Evolutionary conservation across 2,329 filamentous ascomycete genomes (phyloP).

Genomic region (Colletotrichum chrysophilum): DNA sequence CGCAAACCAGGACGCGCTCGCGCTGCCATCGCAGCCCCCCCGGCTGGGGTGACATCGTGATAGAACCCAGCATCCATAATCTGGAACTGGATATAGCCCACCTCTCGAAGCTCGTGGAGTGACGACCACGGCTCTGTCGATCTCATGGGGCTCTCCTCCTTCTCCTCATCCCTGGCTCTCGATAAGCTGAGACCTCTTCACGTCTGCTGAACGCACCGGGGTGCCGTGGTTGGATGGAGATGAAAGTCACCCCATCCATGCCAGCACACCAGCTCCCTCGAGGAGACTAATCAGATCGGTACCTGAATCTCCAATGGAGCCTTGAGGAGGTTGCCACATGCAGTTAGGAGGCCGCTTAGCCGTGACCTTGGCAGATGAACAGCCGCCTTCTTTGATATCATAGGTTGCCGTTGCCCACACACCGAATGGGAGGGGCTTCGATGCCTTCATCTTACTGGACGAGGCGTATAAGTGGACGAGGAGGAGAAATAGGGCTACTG

Average conservation of each 20-base stretch:
- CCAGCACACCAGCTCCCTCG: background rate
- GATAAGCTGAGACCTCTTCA: background rate
- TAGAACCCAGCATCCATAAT: background rate
- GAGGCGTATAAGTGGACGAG: background rate
- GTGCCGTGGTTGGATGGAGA: background rate
- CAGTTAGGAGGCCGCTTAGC: conserved; percentile 1
- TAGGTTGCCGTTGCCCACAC: background rate
- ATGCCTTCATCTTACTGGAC: background rate
- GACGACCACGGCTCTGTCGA: conserved; percentile 10
- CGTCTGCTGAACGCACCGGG: background rate
- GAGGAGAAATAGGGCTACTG: background rate
- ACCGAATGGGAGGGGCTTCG: background rate
- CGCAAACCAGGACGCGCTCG: background rate
- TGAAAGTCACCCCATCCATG: background rate
- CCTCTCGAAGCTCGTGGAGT: background rate
- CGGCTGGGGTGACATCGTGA: conserved; percentile 13
- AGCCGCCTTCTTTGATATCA: background rate
- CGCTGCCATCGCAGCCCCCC: background rate
- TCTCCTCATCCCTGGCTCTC: background rate
- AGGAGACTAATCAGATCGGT: conserved; percentile 6
- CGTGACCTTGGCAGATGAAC: background rate
- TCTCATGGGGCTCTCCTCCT: background rate
- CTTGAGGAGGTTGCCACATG: background rate
- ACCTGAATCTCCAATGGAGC: conserved; percentile 12
- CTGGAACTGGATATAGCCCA: background rate